Conservation (phyloP, 2,329 filamentous ascomycete genomes). For the Claviceps quebecensis region DNA sequence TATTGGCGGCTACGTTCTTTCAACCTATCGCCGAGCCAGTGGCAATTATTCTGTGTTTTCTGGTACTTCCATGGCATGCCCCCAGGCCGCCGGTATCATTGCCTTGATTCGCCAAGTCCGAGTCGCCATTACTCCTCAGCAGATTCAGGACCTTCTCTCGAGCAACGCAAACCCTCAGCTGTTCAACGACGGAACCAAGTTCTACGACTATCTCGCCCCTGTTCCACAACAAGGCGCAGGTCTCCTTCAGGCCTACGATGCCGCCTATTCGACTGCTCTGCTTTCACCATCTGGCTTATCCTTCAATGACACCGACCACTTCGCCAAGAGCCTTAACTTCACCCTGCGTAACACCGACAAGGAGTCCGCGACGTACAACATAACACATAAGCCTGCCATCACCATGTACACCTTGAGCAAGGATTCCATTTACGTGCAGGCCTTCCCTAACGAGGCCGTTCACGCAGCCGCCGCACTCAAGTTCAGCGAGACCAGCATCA, state of each 20-base stretch:
- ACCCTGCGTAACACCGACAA: conserved; percentile 39
- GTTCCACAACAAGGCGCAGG: conserved; percentile 48
- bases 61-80: conserved; percentile 48
- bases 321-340: conserved; percentile 34
- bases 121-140: conserved; percentile 33
- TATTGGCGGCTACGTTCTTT: conserved; percentile 43
- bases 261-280: conserved; percentile 37
- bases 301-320: conserved; percentile 51
- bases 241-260: conserved; percentile 44
- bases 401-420: conserved; percentile 36
- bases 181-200: conserved; percentile 29
- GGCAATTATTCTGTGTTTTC: conserved; percentile 38
- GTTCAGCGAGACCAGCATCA: conserved; percentile 4
- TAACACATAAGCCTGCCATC: conserved; percentile 34
- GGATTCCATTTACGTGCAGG: conserved; percentile 20
- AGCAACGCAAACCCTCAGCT: conserved; percentile 33
- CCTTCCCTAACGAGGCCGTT: conserved; percentile 32
- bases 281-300: conserved; percentile 41
- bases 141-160: conserved; percentile 34
- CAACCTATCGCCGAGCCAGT: conserved; percentile 34
- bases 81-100: conserved; percentile 38
- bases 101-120: conserved; percentile 39
- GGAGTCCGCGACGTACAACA: conserved; percentile 33
- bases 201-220: conserved; percentile 31
- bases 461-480: conserved; percentile 22